Conservation (phyloP, 306 rosid genomes). For the Citrullus mucosospermus region DNA sequence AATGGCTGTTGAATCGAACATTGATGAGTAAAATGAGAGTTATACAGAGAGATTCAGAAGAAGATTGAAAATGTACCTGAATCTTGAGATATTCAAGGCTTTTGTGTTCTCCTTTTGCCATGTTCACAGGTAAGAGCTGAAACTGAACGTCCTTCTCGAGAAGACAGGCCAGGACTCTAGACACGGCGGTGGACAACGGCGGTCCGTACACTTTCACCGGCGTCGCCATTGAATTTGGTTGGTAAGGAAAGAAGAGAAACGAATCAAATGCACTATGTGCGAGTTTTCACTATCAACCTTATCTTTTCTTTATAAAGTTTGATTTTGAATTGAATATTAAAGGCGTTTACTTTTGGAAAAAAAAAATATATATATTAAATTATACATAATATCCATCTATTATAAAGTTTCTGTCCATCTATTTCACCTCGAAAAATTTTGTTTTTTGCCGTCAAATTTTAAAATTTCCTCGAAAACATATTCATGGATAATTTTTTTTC, state of each 20-base stretch:
- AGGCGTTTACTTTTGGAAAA: no score
- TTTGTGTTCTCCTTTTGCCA: slow-evolving; percentile 82
- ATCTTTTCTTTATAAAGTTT: neutral
- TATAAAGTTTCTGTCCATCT: no score
- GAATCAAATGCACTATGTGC: neutral
- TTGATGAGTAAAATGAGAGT: neutral
- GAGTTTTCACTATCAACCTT: neutral
- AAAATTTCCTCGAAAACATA: no score
- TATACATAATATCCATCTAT: no score
- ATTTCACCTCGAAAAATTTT: no score
- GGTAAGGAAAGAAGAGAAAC: neutral
- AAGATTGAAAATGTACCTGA: slow-evolving; percentile 22
- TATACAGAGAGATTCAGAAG: neutral
- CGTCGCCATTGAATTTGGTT: slow-evolving; percentile 29
- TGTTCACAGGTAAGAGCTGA: slow-evolving; percentile 48
- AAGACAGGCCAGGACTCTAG: slow-evolving; percentile 71
- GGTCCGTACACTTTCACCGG: slow-evolving; percentile 78
- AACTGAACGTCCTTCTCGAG: slow-evolving; percentile 53
- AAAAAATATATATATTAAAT: no score
- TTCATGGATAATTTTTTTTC: no score
- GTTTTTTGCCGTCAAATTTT: no score
- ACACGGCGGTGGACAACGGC: slow-evolving; percentile 58
- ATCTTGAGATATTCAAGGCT: slow-evolving; percentile 52
- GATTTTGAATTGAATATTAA: neutral
- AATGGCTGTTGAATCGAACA: slow-evolving; percentile 37